Base-by-base conservation (phyloP, 345 rosid genomes). In the Eutrema heterophyllum region DNA sequence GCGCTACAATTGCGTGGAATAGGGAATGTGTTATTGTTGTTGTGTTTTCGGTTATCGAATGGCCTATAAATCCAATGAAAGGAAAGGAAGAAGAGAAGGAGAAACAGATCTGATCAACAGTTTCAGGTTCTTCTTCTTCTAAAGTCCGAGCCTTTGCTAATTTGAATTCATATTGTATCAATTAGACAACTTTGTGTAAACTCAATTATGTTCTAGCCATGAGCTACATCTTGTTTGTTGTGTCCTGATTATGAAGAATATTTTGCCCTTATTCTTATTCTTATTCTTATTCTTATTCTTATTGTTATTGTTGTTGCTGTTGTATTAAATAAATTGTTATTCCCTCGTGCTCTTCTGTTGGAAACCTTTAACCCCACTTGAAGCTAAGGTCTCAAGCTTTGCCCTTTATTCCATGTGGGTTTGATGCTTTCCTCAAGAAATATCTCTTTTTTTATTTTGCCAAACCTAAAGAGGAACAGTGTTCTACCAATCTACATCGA, bases 331-430 rank as follows among this genome's bases (percentile, higher is more conserved):
- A 54, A 64, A 44, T 6, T 56, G 39, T 44, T 6, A 12, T 33
- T 72, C 51, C 30, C 16, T 63, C 30, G 26, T 45, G 49, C 9
- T 74, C 26, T 67, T 66, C 45, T 38, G 52, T 48, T 74, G 51
- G 67, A 66, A 57, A 74, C 61, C 54, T 57, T 74, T 74, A 39
- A 49, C 46, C 53, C 61, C 68, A 74, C 54, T 74, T 58, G 73
- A 67, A 67, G 72, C 61, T 67, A 67, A 67, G 57, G 59, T 74
- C 53, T 18, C 8, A 48, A 66, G 67, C 53, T 74, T 73, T 48
- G 11, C 32, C 8, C 71, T 73, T 73, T 73, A 36, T 36, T 65
- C 71, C 71, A 65, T 65, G 66, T 65, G 78, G 35, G 41, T 65
- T 46, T 38, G 9, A 2, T 73, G 71, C 43, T 65, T 36, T 65